These are phyloP conservation scores for Pseudonectria buxi DNA, from an alignment of 2,329 filamentous ascomycete species.

Conservation along the genomic window DNA sequence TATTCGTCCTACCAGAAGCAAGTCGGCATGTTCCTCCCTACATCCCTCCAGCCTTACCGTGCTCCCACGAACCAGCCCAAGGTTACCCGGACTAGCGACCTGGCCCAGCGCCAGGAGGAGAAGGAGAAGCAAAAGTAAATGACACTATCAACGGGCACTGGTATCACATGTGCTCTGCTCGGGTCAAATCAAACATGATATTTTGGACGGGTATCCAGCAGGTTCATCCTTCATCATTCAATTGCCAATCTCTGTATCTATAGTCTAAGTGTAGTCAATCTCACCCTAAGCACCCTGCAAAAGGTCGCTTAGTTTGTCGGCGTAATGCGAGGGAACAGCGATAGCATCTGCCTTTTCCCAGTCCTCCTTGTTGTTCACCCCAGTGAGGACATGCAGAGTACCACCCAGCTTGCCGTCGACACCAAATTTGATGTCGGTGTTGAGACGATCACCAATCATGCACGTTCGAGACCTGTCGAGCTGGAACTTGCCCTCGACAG, in stretches of 20 bases:
- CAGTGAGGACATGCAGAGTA: constrained; percentile 84
- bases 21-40: constrained; percentile 79
- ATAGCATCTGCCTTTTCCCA: constrained; percentile 63
- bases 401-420: constrained; percentile 86
- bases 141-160: constrained; percentile 1
- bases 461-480: constrained; percentile 79
- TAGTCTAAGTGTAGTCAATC: constrained; percentile 6
- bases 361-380: constrained; percentile 79
- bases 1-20: constrained; percentile 77
- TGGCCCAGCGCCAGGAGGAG: constrained; percentile 38
- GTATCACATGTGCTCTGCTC: neutral
- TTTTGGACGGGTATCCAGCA: too few relatives aligned
- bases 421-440: constrained; percentile 95
- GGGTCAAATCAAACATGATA: too few relatives aligned
- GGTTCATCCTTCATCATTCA: too few relatives aligned
- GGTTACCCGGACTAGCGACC: constrained; percentile 44
- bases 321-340: constrained; percentile 73
- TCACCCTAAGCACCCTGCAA: constrained; percentile 19
- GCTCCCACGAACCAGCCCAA: constrained; percentile 33
- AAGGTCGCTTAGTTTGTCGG: constrained; percentile 78
- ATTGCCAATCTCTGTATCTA: constrained; percentile 5
- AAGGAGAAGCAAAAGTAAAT: constrained; percentile 33
- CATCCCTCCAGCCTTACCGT: constrained; percentile 36
- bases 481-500: constrained; percentile 90
- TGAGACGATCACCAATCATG: constrained; percentile 90